phyloP scores from a whole-genome alignment of 2,329 filamentous ascomycete species.

The Akanthomyces dipterigenus region DNA sequence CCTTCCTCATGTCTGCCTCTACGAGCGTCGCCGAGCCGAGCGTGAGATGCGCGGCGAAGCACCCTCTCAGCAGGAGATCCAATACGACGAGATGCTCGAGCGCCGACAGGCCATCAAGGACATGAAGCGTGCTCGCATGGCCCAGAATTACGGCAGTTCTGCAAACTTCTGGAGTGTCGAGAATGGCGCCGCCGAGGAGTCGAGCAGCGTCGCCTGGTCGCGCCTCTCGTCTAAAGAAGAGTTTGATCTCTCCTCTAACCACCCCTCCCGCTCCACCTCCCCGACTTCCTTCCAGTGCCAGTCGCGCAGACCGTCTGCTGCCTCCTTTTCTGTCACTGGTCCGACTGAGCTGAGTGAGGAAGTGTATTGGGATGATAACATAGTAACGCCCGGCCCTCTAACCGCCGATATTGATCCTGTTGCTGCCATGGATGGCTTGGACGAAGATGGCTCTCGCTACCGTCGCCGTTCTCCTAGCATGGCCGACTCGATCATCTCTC shows the following conservation, averaged over 20 bases:
- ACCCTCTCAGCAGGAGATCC: slow-evolving; percentile 53
- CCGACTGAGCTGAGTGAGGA: slow-evolving; percentile 30
- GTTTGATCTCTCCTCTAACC: slow-evolving; percentile 29
- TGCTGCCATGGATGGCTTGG: slow-evolving; percentile 59
- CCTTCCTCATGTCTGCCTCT: slow-evolving; percentile 70
- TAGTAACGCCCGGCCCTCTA: slow-evolving; percentile 46
- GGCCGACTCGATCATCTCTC: slow-evolving; percentile 67
- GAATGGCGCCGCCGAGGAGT: slow-evolving; percentile 57
- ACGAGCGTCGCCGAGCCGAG: slow-evolving; percentile 76
- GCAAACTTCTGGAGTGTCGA: slow-evolving; percentile 79
- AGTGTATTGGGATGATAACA: slow-evolving; percentile 40
- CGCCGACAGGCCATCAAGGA: slow-evolving; percentile 52
- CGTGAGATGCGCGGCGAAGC: slow-evolving; percentile 57
- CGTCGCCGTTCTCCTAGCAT: slow-evolving; percentile 72
- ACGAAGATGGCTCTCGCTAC: slow-evolving; percentile 52
- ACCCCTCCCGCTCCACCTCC: slow-evolving; percentile 32
- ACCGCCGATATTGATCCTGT: slow-evolving; percentile 46
- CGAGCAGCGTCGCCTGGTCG: slow-evolving; percentile 33
- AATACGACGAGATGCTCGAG: slow-evolving; percentile 52
- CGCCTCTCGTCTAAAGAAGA: slow-evolving; percentile 37
- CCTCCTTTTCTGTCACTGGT: slow-evolving; percentile 20
- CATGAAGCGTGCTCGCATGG: slow-evolving; percentile 48
- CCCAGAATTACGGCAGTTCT: slow-evolving; percentile 39
- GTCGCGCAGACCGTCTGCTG: slow-evolving; percentile 41
- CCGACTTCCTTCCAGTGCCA: slow-evolving; percentile 39